These are phyloP conservation scores for Cystobasidium ongulense DNA, from an alignment of 768 basidiomycete genomes.

Conservation along the genomic window DNA sequence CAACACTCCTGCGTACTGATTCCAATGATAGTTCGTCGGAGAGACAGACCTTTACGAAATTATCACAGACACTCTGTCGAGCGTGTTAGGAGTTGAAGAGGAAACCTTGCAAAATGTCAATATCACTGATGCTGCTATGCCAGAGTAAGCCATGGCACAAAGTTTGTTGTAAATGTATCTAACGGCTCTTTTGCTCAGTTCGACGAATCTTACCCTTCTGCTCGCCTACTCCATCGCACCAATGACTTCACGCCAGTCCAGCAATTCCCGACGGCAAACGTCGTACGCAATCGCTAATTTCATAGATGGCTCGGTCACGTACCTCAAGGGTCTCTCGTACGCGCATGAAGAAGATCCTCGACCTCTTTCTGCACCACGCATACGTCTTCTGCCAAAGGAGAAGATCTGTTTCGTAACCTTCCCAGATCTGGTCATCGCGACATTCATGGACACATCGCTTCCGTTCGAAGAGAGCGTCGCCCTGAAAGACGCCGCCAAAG, in stretches of 20 bases:
- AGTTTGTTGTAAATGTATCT: not conserved
- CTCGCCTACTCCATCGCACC: not conserved
- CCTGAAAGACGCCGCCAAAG: constrained; percentile 44
- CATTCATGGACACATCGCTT: not conserved
- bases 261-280: not conserved
- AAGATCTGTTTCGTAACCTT: constrained; percentile 43
- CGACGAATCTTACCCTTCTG: not conserved
- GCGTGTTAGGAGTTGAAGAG: not conserved
- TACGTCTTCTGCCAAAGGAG: constrained; percentile 41
- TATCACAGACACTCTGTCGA: not conserved
- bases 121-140: constrained; percentile 1
- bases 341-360: constrained; percentile 42
- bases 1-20: no score
- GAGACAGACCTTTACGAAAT: not conserved
- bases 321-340: not conserved
- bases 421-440: constrained; percentile 43
- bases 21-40: not conserved
- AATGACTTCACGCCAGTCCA: not conserved
- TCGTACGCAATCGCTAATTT: not conserved
- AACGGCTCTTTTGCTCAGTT: not conserved
- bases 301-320: not conserved
- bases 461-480: constrained; percentile 46
- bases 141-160: not conserved
- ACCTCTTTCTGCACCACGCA: constrained; percentile 43
- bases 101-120: not conserved